These are phyloP conservation scores for Croton setiger DNA, from an alignment of 441 rosid species.

Conservation along the genomic window DNA sequence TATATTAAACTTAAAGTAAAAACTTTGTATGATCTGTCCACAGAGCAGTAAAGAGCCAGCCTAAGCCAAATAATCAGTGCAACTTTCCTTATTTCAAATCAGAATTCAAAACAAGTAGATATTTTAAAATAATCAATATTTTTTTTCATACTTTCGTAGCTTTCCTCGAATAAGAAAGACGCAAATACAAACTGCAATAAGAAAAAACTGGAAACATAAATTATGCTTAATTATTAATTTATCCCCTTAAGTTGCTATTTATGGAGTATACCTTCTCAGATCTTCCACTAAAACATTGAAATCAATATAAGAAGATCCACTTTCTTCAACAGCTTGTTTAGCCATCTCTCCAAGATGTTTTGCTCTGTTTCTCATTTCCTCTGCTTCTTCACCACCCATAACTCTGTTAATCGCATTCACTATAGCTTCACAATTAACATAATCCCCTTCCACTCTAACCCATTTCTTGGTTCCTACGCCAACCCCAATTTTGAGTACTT, in stretches of 20 bases:
- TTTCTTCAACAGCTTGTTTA: slow-evolving; percentile 9
- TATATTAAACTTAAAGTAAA: no score
- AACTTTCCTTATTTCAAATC: no score
- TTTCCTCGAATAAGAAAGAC: no score
- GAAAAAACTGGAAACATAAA: no score
- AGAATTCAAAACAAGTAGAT: no score
- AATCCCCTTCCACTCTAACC: not conserved
- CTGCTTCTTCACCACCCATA: slow-evolving; percentile 13
- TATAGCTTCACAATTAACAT: slow-evolving; percentile 4
- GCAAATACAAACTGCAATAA: no score
- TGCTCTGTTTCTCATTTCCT: slow-evolving; percentile 18
- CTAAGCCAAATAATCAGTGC: no score
- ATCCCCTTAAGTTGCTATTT: not conserved
- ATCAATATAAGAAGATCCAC: slow-evolving; percentile 12
- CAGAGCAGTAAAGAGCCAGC: no score
- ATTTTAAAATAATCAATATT: no score
- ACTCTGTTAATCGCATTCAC: not conserved
- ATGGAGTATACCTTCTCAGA: not conserved
- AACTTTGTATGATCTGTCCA: no score
- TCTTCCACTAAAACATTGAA: slow-evolving; percentile 1
- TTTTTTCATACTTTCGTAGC: no score
- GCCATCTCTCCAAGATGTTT: not conserved
- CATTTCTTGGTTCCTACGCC: slow-evolving; percentile 22
- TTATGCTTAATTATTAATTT: no score
- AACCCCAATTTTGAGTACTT: slow-evolving; percentile 20